These are phyloP conservation scores for Cylindrotheca fusiformis DNA, from an alignment of 108 stramenopile species.

Conservation along the genomic window DNA sequence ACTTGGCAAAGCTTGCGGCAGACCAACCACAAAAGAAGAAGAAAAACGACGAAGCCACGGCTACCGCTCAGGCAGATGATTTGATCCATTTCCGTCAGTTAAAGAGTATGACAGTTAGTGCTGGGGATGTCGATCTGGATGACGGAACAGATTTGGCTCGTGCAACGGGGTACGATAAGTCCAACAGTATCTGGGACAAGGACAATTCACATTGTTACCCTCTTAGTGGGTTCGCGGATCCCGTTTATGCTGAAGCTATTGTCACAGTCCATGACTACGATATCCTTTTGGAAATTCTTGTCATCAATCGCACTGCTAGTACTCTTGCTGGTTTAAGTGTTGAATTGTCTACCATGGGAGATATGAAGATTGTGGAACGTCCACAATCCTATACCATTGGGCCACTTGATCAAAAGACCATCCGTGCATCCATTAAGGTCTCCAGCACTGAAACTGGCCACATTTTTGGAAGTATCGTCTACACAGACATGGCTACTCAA, in stretches of 20 bases:
- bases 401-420: conserved; percentile 90
- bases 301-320: conserved; percentile 96
- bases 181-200: conserved; percentile 30
- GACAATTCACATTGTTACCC: conserved; percentile 94
- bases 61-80: conserved; percentile 89
- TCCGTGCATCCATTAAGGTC: conserved; percentile 98
- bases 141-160: conserved; percentile 96
- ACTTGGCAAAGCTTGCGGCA: conserved; percentile 60
- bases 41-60: conserved; percentile 37
- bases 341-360: conserved; percentile 98
- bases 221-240: conserved; percentile 97
- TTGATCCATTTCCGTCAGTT: conserved; percentile 99
- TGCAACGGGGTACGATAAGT: conserved; percentile 86
- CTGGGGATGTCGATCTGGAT: conserved; percentile 95
- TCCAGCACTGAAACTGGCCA: conserved; percentile 98
- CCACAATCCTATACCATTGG: conserved; percentile 96
- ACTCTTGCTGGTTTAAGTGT: conserved; percentile 96
- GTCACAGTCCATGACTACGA: conserved; percentile 99
- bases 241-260: conserved; percentile 97
- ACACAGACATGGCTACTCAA: conserved; percentile 90
- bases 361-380: conserved; percentile 98
- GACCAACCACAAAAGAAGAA: conserved; percentile 36
- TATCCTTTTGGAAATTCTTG: conserved; percentile 95
- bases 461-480: conserved; percentile 99
- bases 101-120: conserved; percentile 74